Percentiles rank a stretch among this genome's conserved stretches.
Evolutionary conservation across 345 rosid genomes (phyloP).

Genomic region (Brassica cretica): DNA sequence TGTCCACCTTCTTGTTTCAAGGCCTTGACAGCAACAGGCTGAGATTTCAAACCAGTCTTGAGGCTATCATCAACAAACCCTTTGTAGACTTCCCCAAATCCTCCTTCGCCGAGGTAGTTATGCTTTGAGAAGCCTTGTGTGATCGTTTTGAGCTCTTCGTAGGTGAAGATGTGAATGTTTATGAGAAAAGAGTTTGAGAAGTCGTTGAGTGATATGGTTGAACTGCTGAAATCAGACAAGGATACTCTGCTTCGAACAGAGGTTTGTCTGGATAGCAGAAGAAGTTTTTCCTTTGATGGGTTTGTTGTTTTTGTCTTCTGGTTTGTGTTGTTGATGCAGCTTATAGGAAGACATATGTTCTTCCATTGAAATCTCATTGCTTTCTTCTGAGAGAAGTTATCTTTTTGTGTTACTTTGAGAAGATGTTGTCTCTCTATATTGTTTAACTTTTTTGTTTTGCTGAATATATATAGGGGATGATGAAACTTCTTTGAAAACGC

Average conservation of each 20-base stretch:
- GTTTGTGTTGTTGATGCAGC: constrained; percentile 39
- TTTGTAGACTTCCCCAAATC: constrained; percentile 79
- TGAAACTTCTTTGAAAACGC: constrained; percentile 39
- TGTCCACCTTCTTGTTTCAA: constrained; percentile 72
- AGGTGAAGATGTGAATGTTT: constrained; percentile 55
- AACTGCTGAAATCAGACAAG: constrained; percentile 40
- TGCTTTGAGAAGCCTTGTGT: constrained; percentile 57
- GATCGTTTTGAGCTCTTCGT: constrained; percentile 50
- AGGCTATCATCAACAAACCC: constrained; percentile 66
- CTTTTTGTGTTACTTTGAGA: constrained; percentile 6
- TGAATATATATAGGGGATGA: constrained; percentile 31
- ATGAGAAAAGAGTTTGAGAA: constrained; percentile 51
- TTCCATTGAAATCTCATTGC: constrained; percentile 39
- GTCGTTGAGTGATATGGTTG: constrained; percentile 46
- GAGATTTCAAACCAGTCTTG: constrained; percentile 58
- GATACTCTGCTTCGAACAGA: constrained; percentile 36
- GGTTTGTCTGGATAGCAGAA: constrained; percentile 30
- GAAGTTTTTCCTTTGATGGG: constrained; percentile 37
- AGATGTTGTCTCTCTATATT: constrained; percentile 23
- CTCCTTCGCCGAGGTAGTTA: constrained; percentile 76
- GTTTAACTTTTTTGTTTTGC: not conserved
- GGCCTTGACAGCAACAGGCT: constrained; percentile 84
- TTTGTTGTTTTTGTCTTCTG: constrained; percentile 15
- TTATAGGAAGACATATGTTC: constrained; percentile 39
- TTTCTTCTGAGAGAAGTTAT: constrained; percentile 21